Evolutionary conservation across 2,329 filamentous ascomycete species (phyloP).

Genomic region (Penicillium sp.): DNA sequence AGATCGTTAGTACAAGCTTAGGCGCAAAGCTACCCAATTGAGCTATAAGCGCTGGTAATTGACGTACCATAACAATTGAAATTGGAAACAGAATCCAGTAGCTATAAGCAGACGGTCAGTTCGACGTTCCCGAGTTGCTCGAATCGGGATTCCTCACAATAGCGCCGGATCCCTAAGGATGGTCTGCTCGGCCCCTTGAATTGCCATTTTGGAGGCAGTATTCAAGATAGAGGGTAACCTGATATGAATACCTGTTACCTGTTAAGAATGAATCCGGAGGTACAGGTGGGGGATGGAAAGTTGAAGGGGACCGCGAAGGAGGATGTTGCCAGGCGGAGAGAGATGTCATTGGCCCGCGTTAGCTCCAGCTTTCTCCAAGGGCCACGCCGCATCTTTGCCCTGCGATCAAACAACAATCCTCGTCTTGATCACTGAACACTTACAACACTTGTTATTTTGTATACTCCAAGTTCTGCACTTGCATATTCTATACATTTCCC

Average conservation of each 20-base stretch:
- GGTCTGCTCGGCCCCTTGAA: slow-evolving; percentile 76
- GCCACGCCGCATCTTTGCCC: slow-evolving; percentile 36
- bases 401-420: slow-evolving; percentile 17
- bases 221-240: background rate
- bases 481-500: background rate
- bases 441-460: background rate
- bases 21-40: background rate
- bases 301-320: slow-evolving; percentile 15
- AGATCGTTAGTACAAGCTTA: background rate
- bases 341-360: slow-evolving; percentile 24
- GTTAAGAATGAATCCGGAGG: background rate
- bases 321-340: slow-evolving; percentile 17
- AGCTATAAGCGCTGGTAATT: background rate
- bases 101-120: slow-evolving; percentile 49
- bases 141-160: slow-evolving; percentile 61
- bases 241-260: too few species aligned
- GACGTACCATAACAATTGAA: slow-evolving; percentile 82
- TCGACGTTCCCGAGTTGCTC: slow-evolving; percentile 5
- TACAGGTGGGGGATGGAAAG: slow-evolving; percentile 15
- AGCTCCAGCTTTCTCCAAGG: slow-evolving; percentile 30
- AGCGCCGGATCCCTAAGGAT: slow-evolving; percentile 98
- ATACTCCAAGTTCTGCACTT: background rate
- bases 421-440: background rate
- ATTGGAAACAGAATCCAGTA: slow-evolving; percentile 99
- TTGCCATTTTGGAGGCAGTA: slow-evolving; percentile 61